phyloP scores from a whole-genome alignment of 2,329 filamentous ascomycete genomes.

The Stylonectria norvegica region DNA sequence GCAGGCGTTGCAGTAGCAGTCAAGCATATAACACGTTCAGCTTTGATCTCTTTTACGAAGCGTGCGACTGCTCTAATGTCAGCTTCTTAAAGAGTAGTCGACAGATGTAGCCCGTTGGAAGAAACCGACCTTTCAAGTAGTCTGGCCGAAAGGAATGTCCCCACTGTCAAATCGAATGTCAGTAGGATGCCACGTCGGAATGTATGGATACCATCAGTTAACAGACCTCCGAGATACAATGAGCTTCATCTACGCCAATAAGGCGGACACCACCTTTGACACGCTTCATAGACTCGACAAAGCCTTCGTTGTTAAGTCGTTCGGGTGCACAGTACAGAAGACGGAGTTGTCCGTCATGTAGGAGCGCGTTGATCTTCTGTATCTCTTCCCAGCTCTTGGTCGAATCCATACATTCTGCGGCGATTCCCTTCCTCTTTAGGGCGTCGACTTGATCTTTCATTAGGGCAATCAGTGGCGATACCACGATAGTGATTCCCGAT shows the following conservation, averaged over 20 bases:
- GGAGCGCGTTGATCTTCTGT: slow-evolving; percentile 33
- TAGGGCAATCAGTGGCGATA: slow-evolving; percentile 54
- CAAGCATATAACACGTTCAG: slow-evolving; percentile 57
- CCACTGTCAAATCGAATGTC: slow-evolving; percentile 33
- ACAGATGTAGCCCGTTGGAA: slow-evolving; percentile 7
- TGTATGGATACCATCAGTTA: too few species aligned
- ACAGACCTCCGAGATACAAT: slow-evolving; percentile 48
- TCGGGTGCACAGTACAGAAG: slow-evolving; percentile 59
- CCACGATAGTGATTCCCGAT: slow-evolving; percentile 52
- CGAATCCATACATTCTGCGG: slow-evolving; percentile 55
- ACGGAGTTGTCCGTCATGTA: slow-evolving; percentile 46
- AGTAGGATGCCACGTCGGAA: too few species aligned
- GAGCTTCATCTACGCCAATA: slow-evolving; percentile 56
- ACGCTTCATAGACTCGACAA: slow-evolving; percentile 52
- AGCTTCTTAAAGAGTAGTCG: neutral
- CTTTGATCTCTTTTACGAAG: slow-evolving; percentile 52
- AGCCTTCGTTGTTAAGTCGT: slow-evolving; percentile 58
- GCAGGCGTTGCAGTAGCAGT: slow-evolving; percentile 57
- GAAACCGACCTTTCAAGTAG: slow-evolving; percentile 43
- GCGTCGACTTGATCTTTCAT: slow-evolving; percentile 62
- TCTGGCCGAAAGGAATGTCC: slow-evolving; percentile 49
- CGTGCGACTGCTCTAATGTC: slow-evolving; percentile 41
- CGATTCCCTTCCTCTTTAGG: slow-evolving; percentile 45
- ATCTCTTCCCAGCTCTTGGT: slow-evolving; percentile 49
- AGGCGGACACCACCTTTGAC: slow-evolving; percentile 54